Evolutionary conservation across 371 early-diverging fungal species (phyloP).

Genomic region (Actinomucor elegans): DNA sequence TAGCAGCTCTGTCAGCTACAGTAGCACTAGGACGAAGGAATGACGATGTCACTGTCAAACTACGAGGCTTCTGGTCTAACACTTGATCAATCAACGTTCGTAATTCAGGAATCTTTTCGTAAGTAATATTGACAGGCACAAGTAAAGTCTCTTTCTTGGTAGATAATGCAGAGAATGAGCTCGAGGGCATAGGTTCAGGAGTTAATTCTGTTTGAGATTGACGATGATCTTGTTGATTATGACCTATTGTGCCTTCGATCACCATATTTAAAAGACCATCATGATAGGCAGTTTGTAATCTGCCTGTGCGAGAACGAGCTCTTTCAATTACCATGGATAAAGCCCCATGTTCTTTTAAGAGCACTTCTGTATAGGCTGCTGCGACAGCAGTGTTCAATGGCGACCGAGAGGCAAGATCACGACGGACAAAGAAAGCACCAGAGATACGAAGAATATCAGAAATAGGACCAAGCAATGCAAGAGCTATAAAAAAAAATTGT

Average conservation of each 20-base stretch:
- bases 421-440: constrained; percentile 48
- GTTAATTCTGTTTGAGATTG: constrained; percentile 1
- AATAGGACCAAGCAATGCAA: constrained; percentile 46
- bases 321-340: constrained; percentile 45
- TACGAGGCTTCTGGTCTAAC: constrained; percentile 44
- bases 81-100: constrained; percentile 46
- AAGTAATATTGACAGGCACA: constrained; percentile 48
- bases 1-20: constrained; percentile 34
- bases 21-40: constrained; percentile 43
- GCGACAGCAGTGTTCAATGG: constrained; percentile 47
- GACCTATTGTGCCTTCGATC: constrained; percentile 39
- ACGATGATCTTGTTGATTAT: constrained; percentile 21
- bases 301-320: constrained; percentile 48
- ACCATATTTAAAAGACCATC: constrained; percentile 51
- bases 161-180: constrained; percentile 2
- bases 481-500: constrained; percentile 15
- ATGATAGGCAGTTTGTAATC: constrained; percentile 36
- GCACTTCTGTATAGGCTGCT: constrained; percentile 44
- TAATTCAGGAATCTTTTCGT: constrained; percentile 52
- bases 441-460: constrained; percentile 50
- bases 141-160: constrained; percentile 29
- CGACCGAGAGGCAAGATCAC: constrained; percentile 38
- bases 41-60: constrained; percentile 14
- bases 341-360: constrained; percentile 47
- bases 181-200: constrained; percentile 1